A percentile compares a stretch with the other conserved stretches of the same genome.
phyloP scores from a whole-genome alignment of 2,329 filamentous ascomycete species.

The Botrytis deweyae region DNA sequence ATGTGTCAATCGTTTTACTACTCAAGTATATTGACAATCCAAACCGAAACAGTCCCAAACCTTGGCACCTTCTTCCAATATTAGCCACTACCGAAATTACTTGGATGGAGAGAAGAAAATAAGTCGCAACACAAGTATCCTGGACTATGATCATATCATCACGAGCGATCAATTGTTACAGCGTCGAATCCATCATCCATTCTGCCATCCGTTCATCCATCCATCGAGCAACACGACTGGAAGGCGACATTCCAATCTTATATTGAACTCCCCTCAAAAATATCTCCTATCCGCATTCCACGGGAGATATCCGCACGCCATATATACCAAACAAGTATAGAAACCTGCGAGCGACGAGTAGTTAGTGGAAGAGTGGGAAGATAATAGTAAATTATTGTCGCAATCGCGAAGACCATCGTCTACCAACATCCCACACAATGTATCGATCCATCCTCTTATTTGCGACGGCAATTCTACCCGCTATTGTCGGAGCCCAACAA shows the following conservation, averaged over 20 bases:
- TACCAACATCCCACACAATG: slow-evolving; percentile 5
- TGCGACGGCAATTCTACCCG: slow-evolving; percentile 14
- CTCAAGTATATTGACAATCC: neutral
- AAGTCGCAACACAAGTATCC: neutral
- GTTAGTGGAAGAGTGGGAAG: neutral
- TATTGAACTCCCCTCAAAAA: neutral
- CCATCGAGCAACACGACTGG: neutral
- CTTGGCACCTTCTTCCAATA: slow-evolving; percentile 1
- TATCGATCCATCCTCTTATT: slow-evolving; percentile 20
- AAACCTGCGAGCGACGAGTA: neutral
- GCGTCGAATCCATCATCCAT: neutral
- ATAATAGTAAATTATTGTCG: neutral
- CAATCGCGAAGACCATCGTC: slow-evolving; percentile 6
- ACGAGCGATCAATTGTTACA: neutral
- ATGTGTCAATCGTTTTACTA: neutral
- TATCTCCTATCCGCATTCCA: neutral
- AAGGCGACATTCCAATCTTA: neutral
- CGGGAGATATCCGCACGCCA: neutral
- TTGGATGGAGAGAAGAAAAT: neutral
- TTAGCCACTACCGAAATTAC: slow-evolving; percentile 12
- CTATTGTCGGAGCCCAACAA: slow-evolving; percentile 15
- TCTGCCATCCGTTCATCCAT: neutral
- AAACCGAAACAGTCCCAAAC: neutral
- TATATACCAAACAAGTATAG: neutral
- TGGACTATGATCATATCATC: neutral